These are phyloP conservation scores for Diutina scorzettiae DNA, from an alignment of 1,139 yeast genomes.

Conservation along the genomic window DNA sequence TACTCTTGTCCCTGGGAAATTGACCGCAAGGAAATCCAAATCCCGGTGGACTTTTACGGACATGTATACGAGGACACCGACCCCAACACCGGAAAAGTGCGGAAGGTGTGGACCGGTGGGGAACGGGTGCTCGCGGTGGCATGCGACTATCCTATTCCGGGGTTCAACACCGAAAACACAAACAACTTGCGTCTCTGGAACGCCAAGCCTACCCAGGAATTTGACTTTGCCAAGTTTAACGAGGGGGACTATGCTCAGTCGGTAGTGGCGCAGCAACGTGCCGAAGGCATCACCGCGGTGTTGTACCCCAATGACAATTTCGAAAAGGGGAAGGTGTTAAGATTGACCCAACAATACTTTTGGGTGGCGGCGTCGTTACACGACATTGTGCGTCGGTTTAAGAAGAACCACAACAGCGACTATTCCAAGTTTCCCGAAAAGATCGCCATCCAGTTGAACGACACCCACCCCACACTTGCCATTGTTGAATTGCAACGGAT, in stretches of 20 bases:
- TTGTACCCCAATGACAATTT: conserved; percentile 90
- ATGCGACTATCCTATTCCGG: conserved; percentile 91
- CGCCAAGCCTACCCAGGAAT: conserved; percentile 81
- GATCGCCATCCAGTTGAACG: conserved; percentile 87
- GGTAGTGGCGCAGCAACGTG: conserved; percentile 73
- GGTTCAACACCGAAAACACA: conserved; percentile 72
- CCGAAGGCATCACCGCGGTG: conserved; percentile 87
- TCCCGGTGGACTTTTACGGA: conserved; percentile 91
- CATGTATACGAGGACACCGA: conserved; percentile 53
- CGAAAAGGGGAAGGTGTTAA: conserved; percentile 80
- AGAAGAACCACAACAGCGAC: conserved; percentile 55
- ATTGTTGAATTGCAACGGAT: conserved; percentile 83
- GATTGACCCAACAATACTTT: conserved; percentile 91
- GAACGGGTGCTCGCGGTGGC: conserved; percentile 85
- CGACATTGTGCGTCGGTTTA: conserved; percentile 84
- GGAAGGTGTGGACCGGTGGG: conserved; percentile 74
- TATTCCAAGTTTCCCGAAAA: conserved; percentile 81
- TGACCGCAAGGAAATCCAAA: conserved; percentile 73
- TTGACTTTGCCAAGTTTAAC: conserved; percentile 85
- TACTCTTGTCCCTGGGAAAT: conserved; percentile 91
- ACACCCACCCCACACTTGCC: conserved; percentile 91
- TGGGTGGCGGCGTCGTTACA: conserved; percentile 94
- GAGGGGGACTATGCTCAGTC: conserved; percentile 85
- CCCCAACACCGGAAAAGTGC: conserved; percentile 37
- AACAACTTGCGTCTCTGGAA: conserved; percentile 89